Conservation (phyloP, 164 flowering plant species). For the Malania oleifera region DNA sequence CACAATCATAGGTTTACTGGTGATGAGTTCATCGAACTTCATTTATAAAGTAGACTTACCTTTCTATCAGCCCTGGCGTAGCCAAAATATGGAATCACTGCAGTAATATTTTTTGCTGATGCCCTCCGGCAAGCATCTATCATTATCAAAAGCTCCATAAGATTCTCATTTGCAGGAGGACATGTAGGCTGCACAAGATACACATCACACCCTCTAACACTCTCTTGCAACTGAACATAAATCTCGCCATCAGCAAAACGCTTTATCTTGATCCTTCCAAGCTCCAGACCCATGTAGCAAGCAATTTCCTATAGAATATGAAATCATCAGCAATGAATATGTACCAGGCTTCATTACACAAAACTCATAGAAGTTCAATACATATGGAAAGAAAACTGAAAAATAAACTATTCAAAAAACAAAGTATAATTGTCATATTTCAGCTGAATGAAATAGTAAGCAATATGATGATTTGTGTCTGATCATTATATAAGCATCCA, state of each 20-base stretch:
- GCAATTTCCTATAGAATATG: slow-evolving; percentile 71
- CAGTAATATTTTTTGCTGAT: slow-evolving; percentile 93
- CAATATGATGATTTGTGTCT: no score
- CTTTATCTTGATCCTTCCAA: slow-evolving; percentile 55
- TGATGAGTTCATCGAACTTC: no score
- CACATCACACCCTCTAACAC: slow-evolving; percentile 96
- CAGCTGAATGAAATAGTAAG: no score
- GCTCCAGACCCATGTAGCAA: slow-evolving; percentile 13
- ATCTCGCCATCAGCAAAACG: slow-evolving; percentile 94
- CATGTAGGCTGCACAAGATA: slow-evolving; percentile 93
- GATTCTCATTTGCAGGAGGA: slow-evolving; percentile 96
- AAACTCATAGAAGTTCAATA: neutral
- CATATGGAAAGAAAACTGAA: neutral
- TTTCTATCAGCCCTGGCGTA: slow-evolving; percentile 98
- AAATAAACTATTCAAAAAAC: neutral
- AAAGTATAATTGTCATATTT: no score
- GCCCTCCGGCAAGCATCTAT: slow-evolving; percentile 98
- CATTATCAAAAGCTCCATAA: slow-evolving; percentile 95
- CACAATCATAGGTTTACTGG: no score
- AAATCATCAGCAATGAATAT: neutral
- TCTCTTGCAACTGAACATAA: slow-evolving; percentile 91
- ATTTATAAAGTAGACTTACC: no score
- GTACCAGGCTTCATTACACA: neutral
- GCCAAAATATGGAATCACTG: slow-evolving; percentile 99
- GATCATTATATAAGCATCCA: no score